phyloP scores from a whole-genome alignment of 208 protist genomes.

The Jaenimonas drosophilae region DNA sequence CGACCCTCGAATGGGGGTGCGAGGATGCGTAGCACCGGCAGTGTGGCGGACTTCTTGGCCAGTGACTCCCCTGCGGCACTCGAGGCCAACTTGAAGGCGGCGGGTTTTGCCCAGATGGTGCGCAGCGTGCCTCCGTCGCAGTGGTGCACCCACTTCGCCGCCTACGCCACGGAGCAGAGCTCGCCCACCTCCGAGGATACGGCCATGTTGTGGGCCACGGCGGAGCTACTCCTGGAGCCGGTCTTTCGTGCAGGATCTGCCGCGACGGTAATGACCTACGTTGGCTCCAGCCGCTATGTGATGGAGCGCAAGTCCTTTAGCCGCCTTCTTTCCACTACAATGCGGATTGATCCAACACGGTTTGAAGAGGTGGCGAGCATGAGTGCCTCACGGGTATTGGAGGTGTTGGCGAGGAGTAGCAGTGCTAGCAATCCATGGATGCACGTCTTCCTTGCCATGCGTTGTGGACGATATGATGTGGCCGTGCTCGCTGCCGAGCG shows the following conservation, averaged over 20 bases:
- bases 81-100: constrained; percentile 26
- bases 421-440: constrained; percentile 41
- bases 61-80: constrained; percentile 25
- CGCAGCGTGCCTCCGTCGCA: constrained; percentile 31
- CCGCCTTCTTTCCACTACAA: constrained; percentile 22
- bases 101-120: constrained; percentile 56
- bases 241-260: constrained; percentile 27
- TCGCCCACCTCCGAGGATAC: constrained; percentile 25
- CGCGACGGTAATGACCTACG: constrained; percentile 40
- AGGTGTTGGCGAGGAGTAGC: constrained; percentile 27
- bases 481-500: constrained; percentile 26
- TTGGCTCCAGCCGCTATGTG: constrained; percentile 41
- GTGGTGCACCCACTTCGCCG: constrained; percentile 41
- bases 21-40: background rate
- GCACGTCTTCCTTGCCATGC: constrained; percentile 62
- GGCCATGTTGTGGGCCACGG: constrained; percentile 41
- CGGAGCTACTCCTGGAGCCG: constrained; percentile 33
- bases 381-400: constrained; percentile 30
- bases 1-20: constrained; percentile 1
- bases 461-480: constrained; percentile 67
- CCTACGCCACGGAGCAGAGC: constrained; percentile 33
- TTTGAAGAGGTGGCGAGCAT: constrained; percentile 50
- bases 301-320: constrained; percentile 57
- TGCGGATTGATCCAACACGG: constrained; percentile 36
- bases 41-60: constrained; percentile 16